A percentile compares a stretch with the other conserved stretches of the same genome.
phyloP scores from a whole-genome alignment of 495 filamentous ascomycete genomes.

The Pyronema domesticum region DNA sequence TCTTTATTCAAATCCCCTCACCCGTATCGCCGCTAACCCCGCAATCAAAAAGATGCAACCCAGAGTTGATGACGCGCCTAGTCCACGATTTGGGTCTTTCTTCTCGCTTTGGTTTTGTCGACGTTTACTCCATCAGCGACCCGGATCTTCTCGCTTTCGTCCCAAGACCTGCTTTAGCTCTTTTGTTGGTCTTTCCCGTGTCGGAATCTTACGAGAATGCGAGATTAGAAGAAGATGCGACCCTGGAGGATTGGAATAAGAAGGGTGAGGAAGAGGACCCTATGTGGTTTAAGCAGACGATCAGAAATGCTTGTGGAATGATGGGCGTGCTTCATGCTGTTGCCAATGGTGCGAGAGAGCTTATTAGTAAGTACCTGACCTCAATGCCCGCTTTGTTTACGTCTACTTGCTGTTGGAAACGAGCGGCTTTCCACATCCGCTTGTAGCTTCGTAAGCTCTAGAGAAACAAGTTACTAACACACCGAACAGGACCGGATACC shows the following conservation, averaged over 20 bases:
- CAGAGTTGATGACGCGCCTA: constrained; percentile 60
- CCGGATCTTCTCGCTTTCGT: constrained; percentile 61
- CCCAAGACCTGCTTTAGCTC: constrained; percentile 62
- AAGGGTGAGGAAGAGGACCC: constrained; percentile 36
- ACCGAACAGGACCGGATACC: constrained; percentile 26
- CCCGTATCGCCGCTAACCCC: no score
- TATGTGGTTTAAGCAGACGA: constrained; percentile 85
- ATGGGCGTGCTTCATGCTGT: constrained; percentile 66
- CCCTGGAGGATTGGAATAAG: constrained; percentile 29
- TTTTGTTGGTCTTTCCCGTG: constrained; percentile 74
- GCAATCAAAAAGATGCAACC: constrained; percentile 34
- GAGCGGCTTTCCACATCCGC: no score
- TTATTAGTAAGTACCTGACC: constrained; percentile 28
- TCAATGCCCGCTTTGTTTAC: neutral
- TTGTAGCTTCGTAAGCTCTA: no score
- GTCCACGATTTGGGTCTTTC: constrained; percentile 61
- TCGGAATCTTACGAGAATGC: constrained; percentile 49
- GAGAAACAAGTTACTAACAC: constrained; percentile 2
- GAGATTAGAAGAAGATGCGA: constrained; percentile 45
- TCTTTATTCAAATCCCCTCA: no score
- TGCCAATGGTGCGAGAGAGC: constrained; percentile 38
- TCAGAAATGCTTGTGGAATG: constrained; percentile 69
- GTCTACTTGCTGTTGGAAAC: no score
- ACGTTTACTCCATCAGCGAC: constrained; percentile 69
- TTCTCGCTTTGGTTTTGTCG: constrained; percentile 47